phyloP scores from a whole-genome alignment of 139 green algal genomes.

The Limnomonas spitsbergensis region DNA sequence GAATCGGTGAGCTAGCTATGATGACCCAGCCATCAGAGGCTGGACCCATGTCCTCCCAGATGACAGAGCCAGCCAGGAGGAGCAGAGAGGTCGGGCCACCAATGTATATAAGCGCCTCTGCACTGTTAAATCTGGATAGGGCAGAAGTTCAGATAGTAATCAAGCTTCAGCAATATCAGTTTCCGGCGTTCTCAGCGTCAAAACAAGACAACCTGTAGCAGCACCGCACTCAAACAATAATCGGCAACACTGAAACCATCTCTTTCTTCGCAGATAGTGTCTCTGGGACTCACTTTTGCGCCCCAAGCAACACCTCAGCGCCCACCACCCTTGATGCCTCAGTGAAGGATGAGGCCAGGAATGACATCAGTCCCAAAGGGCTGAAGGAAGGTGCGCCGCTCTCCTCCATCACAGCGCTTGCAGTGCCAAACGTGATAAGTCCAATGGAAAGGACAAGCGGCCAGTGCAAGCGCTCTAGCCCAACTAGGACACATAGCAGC shows the following conservation, averaged over 20 bases:
- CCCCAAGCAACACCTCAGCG: constrained; percentile 45
- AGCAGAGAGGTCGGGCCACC: constrained; percentile 39
- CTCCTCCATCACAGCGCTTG: constrained; percentile 37
- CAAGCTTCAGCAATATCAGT: not conserved
- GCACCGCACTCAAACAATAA: too few relatives aligned
- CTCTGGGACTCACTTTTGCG: not conserved
- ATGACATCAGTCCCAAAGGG: constrained; percentile 15
- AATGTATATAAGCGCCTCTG: constrained; percentile 61
- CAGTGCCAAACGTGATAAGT: constrained; percentile 60
- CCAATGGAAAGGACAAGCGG: constrained; percentile 37
- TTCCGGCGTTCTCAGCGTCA: not conserved
- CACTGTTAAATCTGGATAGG: constrained; percentile 34
- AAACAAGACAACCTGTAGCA: too few relatives aligned
- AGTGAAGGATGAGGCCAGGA: constrained; percentile 32
- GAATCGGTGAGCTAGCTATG: constrained; percentile 17
- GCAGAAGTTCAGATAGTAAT: not conserved
- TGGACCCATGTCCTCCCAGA: constrained; percentile 36
- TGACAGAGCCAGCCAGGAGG: constrained; percentile 32
- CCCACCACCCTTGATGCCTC: constrained; percentile 51
- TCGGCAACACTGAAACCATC: too few relatives aligned
- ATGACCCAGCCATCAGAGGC: not conserved
- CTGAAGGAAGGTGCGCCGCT: constrained; percentile 41
- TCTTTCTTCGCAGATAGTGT: too few relatives aligned
- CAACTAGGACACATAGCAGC: constrained; percentile 39
- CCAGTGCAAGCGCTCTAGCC: constrained; percentile 43